Base-by-base conservation (phyloP, 2,329 filamentous ascomycete genomes). In the Cladosporium sp. region DNA sequence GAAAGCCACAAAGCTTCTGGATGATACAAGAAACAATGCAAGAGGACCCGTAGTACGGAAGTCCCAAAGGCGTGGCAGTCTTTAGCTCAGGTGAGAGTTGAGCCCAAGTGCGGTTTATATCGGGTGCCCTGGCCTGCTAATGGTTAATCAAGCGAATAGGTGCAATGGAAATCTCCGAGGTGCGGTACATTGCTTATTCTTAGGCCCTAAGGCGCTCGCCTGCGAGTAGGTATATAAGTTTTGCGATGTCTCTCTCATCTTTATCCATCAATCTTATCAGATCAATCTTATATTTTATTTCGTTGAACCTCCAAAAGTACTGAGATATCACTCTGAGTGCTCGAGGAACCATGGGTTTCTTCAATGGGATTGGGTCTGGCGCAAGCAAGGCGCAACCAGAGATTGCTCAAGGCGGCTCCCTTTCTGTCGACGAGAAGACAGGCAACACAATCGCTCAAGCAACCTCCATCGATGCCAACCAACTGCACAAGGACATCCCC, bases 401-500 rank as follows among this genome's bases (percentile, higher is more conserved):
- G 27, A 51, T 51, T 34, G 37, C 22, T 29, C 37, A 27, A 5
- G 47, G 17, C 30, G 34, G 30, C 15, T 32, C 24, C 18, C n/a
- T 12, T 8, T 6, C 44, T 3, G 15, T 7, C 32, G 13, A 17
- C 15, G 44, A 47, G 17, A 47, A 47, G 17, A 30, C 44, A 7
- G 44, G 44, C 22, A 36, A 22, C 17, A 39, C 24, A 7, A 12
- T 47, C 24, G 37, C 24, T 8, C 30, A 44, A 3, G 19, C 40
- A 24, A 43, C 47, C 7, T 24, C 50, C 27, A 36, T 52, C 13
- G 32, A 51, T 13, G 41, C 37, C n/a, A 47, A 51, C n/a, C 52
- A 54, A 15, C 50, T 45, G 7, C 44, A 36, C 44, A 49, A 49
- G 45, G 38, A 56, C 8, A 54, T 54, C 22, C 43, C 41, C 27